Evolutionary conservation across 2,329 filamentous ascomycete genomes (phyloP), one percentile per base, ranked within the genome.

Genomic region (Aureobasidium sp.): DNA sequence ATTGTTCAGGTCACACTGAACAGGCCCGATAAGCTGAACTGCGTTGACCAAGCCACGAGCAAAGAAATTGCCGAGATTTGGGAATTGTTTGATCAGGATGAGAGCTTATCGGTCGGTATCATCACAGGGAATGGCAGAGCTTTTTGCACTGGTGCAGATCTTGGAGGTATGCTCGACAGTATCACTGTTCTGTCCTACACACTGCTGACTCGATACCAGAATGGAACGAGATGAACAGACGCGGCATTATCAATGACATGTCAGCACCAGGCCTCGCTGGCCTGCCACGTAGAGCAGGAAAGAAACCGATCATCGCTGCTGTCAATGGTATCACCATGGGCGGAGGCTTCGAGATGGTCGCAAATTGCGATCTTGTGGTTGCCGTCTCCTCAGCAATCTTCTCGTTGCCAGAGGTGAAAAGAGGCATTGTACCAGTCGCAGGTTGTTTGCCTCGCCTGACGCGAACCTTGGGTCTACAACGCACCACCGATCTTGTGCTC

Each of bases 221-320:
- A 64, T 71, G 69, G 69, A 67, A 71, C 49, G 56, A 63, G 25
- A 65, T 67, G 65, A 67, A 67, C 63, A 56, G 56, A 58, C 52
- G 59, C 17, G 66, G 67, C 12, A 64, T 67, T 17, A 64, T 66
- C 36, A 69, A 69, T 59, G 64, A 66, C 48, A 69, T 70, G 68
- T 53, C 65, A 12, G 62, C 67, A 27, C 73, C 73, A 1, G 84
- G 84, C 0, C 84, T 85, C 68, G 79, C 75, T 41, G 84, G 82
- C 0, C 69, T 87, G 15, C 83, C 80, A 44, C 75, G 81, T 44
- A 75, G 85, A 14, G 71, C 72, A 14, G 84, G 85, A 0, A 85
- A 83, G 74, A 85, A 85, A 71, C 83, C 83, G 1, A 76, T 85
- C 49, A 82, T 85, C 68, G 82, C 81, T 9, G 83, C 83, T 2